These are phyloP conservation scores for Diospyros kaki DNA, from an alignment of 148 eudicot genomes.

Conservation along the genomic window DNA sequence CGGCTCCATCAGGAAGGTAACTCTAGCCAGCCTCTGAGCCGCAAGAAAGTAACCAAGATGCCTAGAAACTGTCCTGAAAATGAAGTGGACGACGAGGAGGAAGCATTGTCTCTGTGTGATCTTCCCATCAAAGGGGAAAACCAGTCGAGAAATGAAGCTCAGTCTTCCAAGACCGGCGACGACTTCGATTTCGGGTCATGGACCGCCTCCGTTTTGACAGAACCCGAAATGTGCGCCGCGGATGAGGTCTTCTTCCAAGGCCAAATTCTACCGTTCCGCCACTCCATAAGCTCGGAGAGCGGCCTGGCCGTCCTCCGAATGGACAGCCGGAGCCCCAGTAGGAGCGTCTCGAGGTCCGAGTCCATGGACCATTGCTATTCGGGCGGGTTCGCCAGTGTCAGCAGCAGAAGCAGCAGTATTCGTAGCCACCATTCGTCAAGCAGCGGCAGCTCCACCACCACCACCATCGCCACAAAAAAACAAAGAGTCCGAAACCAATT, in stretches of 20 bases:
- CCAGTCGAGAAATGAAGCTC: slow-evolving; percentile 3
- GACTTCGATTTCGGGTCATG: slow-evolving; percentile 69
- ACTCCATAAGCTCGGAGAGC: slow-evolving; percentile 57
- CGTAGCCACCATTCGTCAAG: slow-evolving; percentile 42
- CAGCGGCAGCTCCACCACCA: slow-evolving; percentile 25
- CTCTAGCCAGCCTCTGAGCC: background rate
- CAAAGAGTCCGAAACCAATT: slow-evolving; percentile 44
- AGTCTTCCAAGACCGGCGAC: slow-evolving; percentile 16
- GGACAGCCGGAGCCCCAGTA: slow-evolving; percentile 8
- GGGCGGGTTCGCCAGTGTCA: slow-evolving; percentile 25
- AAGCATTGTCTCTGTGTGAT: slow-evolving; percentile 64
- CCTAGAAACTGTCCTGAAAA: slow-evolving; percentile 3
- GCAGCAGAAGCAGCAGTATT: slow-evolving; percentile 61
- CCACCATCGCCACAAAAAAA: slow-evolving; percentile 13
- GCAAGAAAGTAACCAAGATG: background rate
- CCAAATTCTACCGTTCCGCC: slow-evolving; percentile 67
- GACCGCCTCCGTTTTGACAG: slow-evolving; percentile 20
- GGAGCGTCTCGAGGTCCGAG: slow-evolving; percentile 45
- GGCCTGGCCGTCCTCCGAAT: slow-evolving; percentile 14
- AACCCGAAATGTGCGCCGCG: slow-evolving; percentile 69
- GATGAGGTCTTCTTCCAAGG: slow-evolving; percentile 84
- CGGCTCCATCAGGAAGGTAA: background rate
- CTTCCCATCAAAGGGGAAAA: slow-evolving; percentile 38
- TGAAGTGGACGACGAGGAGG: slow-evolving; percentile 47
- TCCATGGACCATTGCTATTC: slow-evolving; percentile 44